phyloP scores from a whole-genome alignment of 1,139 yeast genomes.

The Pneumocystis murina region DNA sequence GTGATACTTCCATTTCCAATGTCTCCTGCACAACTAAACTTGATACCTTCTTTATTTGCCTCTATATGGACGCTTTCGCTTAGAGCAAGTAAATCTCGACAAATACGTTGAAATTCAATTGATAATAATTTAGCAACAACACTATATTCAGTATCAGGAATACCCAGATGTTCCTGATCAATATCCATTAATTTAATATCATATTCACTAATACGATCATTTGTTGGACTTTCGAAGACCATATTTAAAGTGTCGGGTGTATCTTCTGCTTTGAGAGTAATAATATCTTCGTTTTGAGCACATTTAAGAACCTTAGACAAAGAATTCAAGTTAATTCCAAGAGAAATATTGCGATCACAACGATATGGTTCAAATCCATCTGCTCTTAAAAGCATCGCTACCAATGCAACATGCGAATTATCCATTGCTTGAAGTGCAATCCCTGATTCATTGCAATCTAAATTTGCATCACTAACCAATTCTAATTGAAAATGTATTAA shows the following conservation, averaged over 20 bases:
- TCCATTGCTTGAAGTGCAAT: constrained; percentile 95
- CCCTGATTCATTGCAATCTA: constrained; percentile 90
- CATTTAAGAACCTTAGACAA: constrained; percentile 77
- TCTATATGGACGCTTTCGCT: constrained; percentile 76
- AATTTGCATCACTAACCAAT: constrained; percentile 84
- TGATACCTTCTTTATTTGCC: constrained; percentile 84
- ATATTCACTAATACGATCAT: constrained; percentile 86
- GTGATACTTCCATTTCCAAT: constrained; percentile 79
- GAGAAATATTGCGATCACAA: constrained; percentile 85
- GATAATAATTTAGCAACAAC: constrained; percentile 81
- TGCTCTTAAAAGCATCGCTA: constrained; percentile 72
- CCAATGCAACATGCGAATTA: constrained; percentile 87
- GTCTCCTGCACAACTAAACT: constrained; percentile 83
- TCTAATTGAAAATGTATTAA: constrained; percentile 87
- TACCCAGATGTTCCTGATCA: constrained; percentile 83
- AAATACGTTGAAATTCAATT: constrained; percentile 72
- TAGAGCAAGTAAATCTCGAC: constrained; percentile 72
- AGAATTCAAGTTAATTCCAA: constrained; percentile 81
- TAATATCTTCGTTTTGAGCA: constrained; percentile 79
- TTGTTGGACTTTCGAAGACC: constrained; percentile 63
- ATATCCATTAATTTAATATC: constrained; percentile 88
- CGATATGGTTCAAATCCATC: constrained; percentile 88
- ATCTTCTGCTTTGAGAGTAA: constrained; percentile 85
- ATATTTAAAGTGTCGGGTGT: constrained; percentile 68
- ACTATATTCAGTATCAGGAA: constrained; percentile 88